These are phyloP conservation scores for Gynostemma pentaphyllum DNA, from an alignment of 306 rosid genomes.

Conservation along the genomic window DNA sequence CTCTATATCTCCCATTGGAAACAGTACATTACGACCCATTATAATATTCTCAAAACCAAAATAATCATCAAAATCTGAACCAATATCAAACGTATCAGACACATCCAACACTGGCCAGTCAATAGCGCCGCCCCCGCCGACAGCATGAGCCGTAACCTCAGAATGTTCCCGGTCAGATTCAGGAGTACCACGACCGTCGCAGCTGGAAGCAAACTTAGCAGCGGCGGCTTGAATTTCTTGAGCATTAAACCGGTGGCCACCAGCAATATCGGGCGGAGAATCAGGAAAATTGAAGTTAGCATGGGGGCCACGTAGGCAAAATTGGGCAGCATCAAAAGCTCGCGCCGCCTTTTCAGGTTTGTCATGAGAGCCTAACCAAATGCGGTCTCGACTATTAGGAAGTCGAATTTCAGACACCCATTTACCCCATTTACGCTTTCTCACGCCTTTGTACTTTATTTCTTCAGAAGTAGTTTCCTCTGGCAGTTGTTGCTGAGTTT, in stretches of 20 bases:
- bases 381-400: conserved; percentile 59
- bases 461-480: no score
- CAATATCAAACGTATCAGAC: conserved; percentile 24
- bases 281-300: conserved; percentile 53
- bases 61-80: conserved; percentile 15
- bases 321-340: conserved; percentile 69
- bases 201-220: conserved; percentile 31
- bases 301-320: conserved; percentile 41
- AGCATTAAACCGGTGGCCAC: conserved; percentile 17
- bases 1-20: background rate
- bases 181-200: background rate
- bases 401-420: conserved; percentile 76
- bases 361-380: conserved; percentile 68
- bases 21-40: conserved; percentile 25
- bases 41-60: background rate
- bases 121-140: conserved; percentile 8
- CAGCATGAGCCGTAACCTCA: background rate
- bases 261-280: conserved; percentile 18
- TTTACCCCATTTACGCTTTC: conserved; percentile 76
- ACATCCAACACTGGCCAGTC: conserved; percentile 38
- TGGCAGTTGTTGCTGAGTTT: no score
- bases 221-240: conserved; percentile 46
- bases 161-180: background rate
- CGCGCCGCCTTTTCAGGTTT: conserved; percentile 53
- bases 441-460: conserved; percentile 50